Evolutionary conservation across 1,284 basidiomycete species (phyloP).

Genomic region (Malassezia yamatoensis): DNA sequence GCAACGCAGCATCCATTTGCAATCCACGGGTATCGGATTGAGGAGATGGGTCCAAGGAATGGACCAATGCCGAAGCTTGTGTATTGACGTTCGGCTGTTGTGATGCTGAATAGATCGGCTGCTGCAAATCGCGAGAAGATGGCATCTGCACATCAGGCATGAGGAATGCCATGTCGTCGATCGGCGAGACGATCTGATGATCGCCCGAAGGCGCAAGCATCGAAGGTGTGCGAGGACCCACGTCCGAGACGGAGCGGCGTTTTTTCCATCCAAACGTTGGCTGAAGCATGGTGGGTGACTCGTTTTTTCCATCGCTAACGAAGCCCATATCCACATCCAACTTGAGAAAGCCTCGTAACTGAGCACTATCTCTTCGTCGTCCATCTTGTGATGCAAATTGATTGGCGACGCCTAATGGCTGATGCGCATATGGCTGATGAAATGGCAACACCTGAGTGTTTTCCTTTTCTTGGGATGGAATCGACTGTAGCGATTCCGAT

Average conservation of each 20-base stretch:
- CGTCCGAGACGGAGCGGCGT: conserved; percentile 14
- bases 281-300: conserved; percentile 15
- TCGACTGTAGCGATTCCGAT: not conserved
- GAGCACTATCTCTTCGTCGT: not conserved
- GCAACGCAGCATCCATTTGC: not conserved
- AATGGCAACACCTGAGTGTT: not conserved
- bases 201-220: conserved; percentile 8
- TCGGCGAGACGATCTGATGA: conserved; percentile 2
- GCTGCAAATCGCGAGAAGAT: not conserved
- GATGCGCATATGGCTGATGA: not conserved
- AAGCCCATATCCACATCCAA: conserved; percentile 19
- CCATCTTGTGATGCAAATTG: not conserved
- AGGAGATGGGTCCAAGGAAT: too few relatives aligned
- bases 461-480: not conserved
- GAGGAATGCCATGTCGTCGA: conserved; percentile 15
- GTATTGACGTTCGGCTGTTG: too few relatives aligned
- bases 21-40: too few relatives aligned
- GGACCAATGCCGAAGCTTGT: too few relatives aligned
- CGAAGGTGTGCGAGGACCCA: conserved; percentile 16
- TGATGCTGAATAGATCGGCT: too few relatives aligned
- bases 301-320: conserved; percentile 1
- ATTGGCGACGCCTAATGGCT: not conserved
- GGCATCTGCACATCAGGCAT: not conserved
- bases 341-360: conserved; percentile 10
- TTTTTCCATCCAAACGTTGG: conserved; percentile 14